Conservation (phyloP, 352 stramenopile species). For the Globisporangium barbulae region DNA sequence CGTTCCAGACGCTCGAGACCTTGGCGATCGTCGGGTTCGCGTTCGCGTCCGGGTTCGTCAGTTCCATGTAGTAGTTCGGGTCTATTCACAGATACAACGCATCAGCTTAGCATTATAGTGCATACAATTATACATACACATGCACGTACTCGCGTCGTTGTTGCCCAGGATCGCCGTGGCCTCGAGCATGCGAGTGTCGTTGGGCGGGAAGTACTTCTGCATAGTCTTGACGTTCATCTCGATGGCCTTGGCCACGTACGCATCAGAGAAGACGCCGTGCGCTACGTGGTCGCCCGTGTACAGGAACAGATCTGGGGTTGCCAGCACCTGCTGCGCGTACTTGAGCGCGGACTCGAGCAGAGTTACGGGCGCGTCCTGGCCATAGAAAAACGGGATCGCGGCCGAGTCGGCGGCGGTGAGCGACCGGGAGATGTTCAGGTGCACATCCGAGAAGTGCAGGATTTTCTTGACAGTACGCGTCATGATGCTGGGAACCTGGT, state of each 20-base stretch:
- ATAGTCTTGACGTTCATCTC: conserved; percentile 63
- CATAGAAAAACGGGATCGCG: conserved; percentile 41
- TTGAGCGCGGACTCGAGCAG: conserved; percentile 67
- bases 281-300: conserved; percentile 82
- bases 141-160: conserved; percentile 52
- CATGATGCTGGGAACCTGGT: background rate
- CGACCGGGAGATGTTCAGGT: conserved; percentile 68
- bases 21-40: conserved; percentile 54
- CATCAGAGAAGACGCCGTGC: conserved; percentile 58
- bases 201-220: conserved; percentile 59
- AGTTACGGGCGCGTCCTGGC: conserved; percentile 44
- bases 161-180: conserved; percentile 80
- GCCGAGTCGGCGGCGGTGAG: conserved; percentile 33
- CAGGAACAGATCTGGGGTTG: conserved; percentile 64
- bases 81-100: conserved; percentile 22
- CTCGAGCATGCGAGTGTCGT: conserved; percentile 29
- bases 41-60: conserved; percentile 50
- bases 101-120: conserved; percentile 19
- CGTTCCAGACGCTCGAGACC: conserved; percentile 46
- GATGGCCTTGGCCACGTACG: conserved; percentile 56
- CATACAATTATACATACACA: background rate
- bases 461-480: conserved; percentile 32
- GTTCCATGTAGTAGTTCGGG: conserved; percentile 70
- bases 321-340: conserved; percentile 52
- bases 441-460: conserved; percentile 84